These are phyloP conservation scores for Hymenoscyphus fructigenus DNA, from an alignment of 2,329 filamentous ascomycete genomes.

Conservation along the genomic window DNA sequence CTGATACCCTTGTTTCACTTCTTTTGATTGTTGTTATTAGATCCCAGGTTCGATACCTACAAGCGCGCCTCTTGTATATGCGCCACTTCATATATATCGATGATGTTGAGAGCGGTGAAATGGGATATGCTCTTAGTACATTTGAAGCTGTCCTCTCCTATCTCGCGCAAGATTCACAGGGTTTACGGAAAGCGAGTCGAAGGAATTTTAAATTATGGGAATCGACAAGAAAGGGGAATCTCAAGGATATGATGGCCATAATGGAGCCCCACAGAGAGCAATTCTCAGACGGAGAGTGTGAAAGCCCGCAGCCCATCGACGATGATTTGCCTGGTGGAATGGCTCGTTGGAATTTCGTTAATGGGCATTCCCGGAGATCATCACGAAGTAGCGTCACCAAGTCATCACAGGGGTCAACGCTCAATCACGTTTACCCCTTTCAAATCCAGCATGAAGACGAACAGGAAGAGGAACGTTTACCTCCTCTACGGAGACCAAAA, in stretches of 20 bases:
- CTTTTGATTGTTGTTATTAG: slow-evolving; percentile 90
- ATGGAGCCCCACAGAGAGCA: slow-evolving; percentile 64
- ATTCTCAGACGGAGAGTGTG: slow-evolving; percentile 32
- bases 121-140: slow-evolving; percentile 93
- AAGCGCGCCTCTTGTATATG: slow-evolving; percentile 90
- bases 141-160: slow-evolving; percentile 94
- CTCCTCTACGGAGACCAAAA: slow-evolving; percentile 35
- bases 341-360: slow-evolving; percentile 31
- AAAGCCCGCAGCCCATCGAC: slow-evolving; percentile 39
- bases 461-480: slow-evolving; percentile 51
- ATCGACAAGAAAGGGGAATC: slow-evolving; percentile 73
- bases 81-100: slow-evolving; percentile 97
- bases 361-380: slow-evolving; percentile 29
- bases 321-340: slow-evolving; percentile 48
- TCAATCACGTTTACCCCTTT: slow-evolving; percentile 91
- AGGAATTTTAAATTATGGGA: slow-evolving; percentile 88
- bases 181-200: slow-evolving; percentile 78
- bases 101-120: slow-evolving; percentile 93
- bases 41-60: slow-evolving; percentile 81
- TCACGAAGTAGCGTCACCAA: slow-evolving; percentile 24
- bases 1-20: slow-evolving; percentile 89
- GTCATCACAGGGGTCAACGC: slow-evolving; percentile 36
- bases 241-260: slow-evolving; percentile 73
- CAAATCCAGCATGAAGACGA: slow-evolving; percentile 57
- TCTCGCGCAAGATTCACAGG: slow-evolving; percentile 76